Percentiles rank a stretch among this genome's conserved stretches.
These are phyloP conservation scores for Neurospora sp. DNA, from an alignment of 495 filamentous ascomycete genomes.

Conservation along the genomic window DNA sequence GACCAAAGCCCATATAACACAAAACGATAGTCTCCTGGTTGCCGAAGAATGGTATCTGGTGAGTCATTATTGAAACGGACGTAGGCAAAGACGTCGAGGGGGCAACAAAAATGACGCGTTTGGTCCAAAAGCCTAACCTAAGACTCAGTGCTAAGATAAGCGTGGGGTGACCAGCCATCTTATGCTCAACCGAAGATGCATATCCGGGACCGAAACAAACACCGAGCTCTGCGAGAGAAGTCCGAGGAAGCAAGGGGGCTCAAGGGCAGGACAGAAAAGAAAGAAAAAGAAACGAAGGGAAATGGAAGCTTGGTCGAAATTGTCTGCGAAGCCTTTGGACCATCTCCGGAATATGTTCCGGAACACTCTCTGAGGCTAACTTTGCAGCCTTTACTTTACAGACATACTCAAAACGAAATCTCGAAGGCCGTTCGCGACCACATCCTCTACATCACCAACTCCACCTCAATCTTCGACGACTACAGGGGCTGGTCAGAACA, in stretches of 20 bases:
- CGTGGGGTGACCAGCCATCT: background rate
- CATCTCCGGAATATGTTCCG: background rate
- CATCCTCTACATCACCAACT: background rate
- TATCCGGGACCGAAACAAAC: background rate
- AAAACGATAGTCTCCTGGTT: background rate
- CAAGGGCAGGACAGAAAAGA: background rate
- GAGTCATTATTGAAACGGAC: background rate
- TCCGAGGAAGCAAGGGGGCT: background rate
- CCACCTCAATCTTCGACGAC: background rate
- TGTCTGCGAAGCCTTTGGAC: background rate
- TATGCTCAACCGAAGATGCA: background rate
- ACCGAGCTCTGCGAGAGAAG: background rate
- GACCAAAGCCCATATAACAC: background rate
- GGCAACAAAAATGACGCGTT: background rate
- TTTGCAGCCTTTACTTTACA: background rate
- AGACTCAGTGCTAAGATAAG: background rate
- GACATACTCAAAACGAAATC: no score
- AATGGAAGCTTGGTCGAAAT: background rate
- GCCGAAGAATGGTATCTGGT: background rate
- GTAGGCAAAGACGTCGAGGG: background rate
- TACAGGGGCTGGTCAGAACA: background rate
- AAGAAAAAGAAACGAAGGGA: background rate
- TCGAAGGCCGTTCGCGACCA: background rate
- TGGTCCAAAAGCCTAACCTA: background rate
- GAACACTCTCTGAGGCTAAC: background rate